Conservation (phyloP, 495 filamentous ascomycete genomes). For the Astrocystis sublimbata region DNA sequence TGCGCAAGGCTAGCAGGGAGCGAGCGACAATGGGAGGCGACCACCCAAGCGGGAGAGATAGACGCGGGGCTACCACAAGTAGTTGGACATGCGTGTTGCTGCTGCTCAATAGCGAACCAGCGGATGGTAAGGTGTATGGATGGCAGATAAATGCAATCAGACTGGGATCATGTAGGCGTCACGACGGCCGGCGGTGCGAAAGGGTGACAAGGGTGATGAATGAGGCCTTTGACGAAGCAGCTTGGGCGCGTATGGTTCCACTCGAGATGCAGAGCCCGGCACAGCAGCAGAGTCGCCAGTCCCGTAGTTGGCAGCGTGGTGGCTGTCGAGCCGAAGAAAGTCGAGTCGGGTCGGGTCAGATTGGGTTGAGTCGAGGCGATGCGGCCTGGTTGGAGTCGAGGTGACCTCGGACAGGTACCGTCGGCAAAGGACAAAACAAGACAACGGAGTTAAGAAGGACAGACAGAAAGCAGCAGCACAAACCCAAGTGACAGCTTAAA, state of each 20-base stretch:
- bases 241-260: slow-evolving; percentile 28
- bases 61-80: slow-evolving; percentile 23
- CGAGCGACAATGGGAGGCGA: slow-evolving; percentile 14
- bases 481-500: slow-evolving; percentile 17
- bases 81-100: slow-evolving; percentile 30
- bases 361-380: slow-evolving; percentile 10
- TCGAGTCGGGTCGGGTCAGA: slow-evolving; percentile 18
- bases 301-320: background rate
- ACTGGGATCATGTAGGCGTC: slow-evolving; percentile 32
- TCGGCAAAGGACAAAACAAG: slow-evolving; percentile 16
- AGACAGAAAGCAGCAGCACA: slow-evolving; percentile 22
- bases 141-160: slow-evolving; percentile 20
- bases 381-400: slow-evolving; percentile 18
- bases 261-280: slow-evolving; percentile 10
- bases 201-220: slow-evolving; percentile 27
- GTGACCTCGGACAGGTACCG: slow-evolving; percentile 16
- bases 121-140: slow-evolving; percentile 23
- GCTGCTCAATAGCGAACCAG: slow-evolving; percentile 15
- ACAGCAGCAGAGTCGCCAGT: background rate
- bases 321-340: slow-evolving; percentile 3
- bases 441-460: slow-evolving; percentile 18
- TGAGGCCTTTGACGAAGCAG: slow-evolving; percentile 34
- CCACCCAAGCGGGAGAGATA: slow-evolving; percentile 14
- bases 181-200: slow-evolving; percentile 39
- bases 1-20: slow-evolving; percentile 13